Conservation (phyloP, 768 basidiomycete genomes). For the Boletus rubropictus region DNA sequence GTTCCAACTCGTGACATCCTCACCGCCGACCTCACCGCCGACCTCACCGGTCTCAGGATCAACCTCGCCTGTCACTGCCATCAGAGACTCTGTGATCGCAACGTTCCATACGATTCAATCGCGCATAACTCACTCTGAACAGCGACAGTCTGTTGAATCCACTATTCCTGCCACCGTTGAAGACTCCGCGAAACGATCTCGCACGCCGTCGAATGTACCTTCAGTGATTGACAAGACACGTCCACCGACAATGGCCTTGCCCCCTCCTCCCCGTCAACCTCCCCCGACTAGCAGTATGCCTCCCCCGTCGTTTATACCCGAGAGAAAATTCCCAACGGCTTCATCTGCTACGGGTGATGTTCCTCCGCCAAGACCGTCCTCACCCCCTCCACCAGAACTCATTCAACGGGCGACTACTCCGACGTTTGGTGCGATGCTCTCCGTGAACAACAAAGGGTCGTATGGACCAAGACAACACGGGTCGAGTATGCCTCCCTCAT, state of each 20-base stretch:
- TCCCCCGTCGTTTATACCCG: slow-evolving; percentile 74
- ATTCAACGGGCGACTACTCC: slow-evolving; percentile 89
- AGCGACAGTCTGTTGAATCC: slow-evolving; percentile 70
- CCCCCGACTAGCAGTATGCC: slow-evolving; percentile 69
- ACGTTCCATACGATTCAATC: slow-evolving; percentile 41
- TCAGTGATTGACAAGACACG: slow-evolving; percentile 66
- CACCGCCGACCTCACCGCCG: slow-evolving; percentile 39
- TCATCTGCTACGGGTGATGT: slow-evolving; percentile 46
- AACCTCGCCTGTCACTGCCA: slow-evolving; percentile 34
- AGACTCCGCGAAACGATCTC: slow-evolving; percentile 47
- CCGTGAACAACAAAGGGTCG: slow-evolving; percentile 45
- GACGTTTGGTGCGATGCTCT: slow-evolving; percentile 60
- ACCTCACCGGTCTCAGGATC: slow-evolving; percentile 22
- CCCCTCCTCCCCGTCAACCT: slow-evolving; percentile 71
- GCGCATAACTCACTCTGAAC: slow-evolving; percentile 51
- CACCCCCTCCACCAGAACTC: slow-evolving; percentile 89
- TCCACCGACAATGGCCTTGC: slow-evolving; percentile 80
- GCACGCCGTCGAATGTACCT: slow-evolving; percentile 54
- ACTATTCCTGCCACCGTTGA: slow-evolving; percentile 49
- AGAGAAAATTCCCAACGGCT: slow-evolving; percentile 45
- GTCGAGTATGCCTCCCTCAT: slow-evolving; percentile 71
- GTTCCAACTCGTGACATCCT: slow-evolving; percentile 57
- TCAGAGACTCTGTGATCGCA: slow-evolving; percentile 49
- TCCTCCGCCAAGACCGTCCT: slow-evolving; percentile 83
- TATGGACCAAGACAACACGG: slow-evolving; percentile 56